Evolutionary conservation across 2,329 filamentous ascomycete genomes (phyloP).

Genomic region (Magnaporthiopsis incrustans): DNA sequence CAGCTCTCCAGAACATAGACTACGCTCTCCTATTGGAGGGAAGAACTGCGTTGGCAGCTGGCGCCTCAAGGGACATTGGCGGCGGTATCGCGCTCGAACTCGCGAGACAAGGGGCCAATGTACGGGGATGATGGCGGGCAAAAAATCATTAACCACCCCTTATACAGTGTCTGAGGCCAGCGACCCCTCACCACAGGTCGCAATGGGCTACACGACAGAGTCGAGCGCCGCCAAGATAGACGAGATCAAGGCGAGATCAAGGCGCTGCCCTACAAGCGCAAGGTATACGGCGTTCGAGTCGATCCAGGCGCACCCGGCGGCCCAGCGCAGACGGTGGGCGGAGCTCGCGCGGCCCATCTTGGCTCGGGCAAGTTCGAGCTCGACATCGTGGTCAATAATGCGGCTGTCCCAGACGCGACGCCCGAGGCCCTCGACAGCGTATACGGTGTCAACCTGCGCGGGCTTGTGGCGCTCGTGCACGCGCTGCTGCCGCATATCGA

Average conservation of each 20-base stretch:
- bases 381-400: conserved; percentile 31
- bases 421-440: conserved; percentile 42
- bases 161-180: too few relatives aligned
- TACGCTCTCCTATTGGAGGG: background rate
- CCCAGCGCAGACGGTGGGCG: background rate
- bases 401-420: conserved; percentile 30
- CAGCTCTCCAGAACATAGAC: background rate
- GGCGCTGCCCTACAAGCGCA: background rate
- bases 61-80: conserved; percentile 49
- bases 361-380: conserved; percentile 6
- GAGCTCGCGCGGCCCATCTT: background rate
- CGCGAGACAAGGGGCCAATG: conserved; percentile 55
- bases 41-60: conserved; percentile 21
- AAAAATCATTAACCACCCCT: too few relatives aligned
- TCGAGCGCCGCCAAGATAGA: conserved; percentile 8
- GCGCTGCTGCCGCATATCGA: conserved; percentile 43
- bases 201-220: conserved; percentile 51
- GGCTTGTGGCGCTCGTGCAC: conserved; percentile 43
- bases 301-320: background rate
- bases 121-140: background rate
- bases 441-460: conserved; percentile 51
- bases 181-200: conserved; percentile 22
- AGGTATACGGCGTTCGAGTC: background rate
- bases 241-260: background rate
- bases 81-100: conserved; percentile 59